Evolutionary conservation across 2,329 filamentous ascomycete genomes (phyloP).

Genomic region (Fusarium palustre): DNA sequence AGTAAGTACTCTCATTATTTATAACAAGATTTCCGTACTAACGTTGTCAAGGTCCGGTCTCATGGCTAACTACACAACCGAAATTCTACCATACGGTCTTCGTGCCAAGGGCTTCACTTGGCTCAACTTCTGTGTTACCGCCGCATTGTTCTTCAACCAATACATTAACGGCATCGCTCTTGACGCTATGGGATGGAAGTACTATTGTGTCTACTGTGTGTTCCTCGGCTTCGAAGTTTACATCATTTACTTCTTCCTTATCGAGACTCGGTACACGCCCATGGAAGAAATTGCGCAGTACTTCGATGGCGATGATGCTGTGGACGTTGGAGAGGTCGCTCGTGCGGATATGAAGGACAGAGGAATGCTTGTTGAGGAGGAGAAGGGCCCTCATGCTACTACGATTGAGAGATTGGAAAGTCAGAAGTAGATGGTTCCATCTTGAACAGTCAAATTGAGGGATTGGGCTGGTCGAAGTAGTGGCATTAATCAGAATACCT

Average conservation of each 20-base stretch:
- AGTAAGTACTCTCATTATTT: background rate
- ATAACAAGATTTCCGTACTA: rapidly evolving
- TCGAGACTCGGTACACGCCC: constrained; percentile 20
- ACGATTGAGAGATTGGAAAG: constrained; percentile 2
- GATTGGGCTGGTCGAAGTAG: rapidly evolving
- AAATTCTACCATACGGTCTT: constrained; percentile 45
- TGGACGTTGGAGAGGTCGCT: constrained; percentile 21
- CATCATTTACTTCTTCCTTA: constrained; percentile 33
- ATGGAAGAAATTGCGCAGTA: constrained; percentile 29
- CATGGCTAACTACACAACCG: constrained; percentile 42
- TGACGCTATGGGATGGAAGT: constrained; percentile 30
- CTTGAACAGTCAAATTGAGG: rapidly evolving
- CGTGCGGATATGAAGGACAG: constrained; percentile 24
- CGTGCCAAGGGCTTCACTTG: constrained; percentile 37
- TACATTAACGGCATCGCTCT: constrained; percentile 37
- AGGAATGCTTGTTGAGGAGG: background rate
- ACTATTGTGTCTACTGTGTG: constrained; percentile 31
- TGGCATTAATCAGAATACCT: background rate
- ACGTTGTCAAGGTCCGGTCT: constrained; percentile 46
- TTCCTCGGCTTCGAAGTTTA: constrained; percentile 26
- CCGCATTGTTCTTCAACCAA: constrained; percentile 35
- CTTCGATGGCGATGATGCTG: constrained; percentile 13
- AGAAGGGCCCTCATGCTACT: constrained; percentile 11
- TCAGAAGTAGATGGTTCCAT: background rate
- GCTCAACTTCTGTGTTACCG: constrained; percentile 34